These are phyloP conservation scores for Strobilomyces confusus DNA, from an alignment of 768 basidiomycete species.

Conservation along the genomic window DNA sequence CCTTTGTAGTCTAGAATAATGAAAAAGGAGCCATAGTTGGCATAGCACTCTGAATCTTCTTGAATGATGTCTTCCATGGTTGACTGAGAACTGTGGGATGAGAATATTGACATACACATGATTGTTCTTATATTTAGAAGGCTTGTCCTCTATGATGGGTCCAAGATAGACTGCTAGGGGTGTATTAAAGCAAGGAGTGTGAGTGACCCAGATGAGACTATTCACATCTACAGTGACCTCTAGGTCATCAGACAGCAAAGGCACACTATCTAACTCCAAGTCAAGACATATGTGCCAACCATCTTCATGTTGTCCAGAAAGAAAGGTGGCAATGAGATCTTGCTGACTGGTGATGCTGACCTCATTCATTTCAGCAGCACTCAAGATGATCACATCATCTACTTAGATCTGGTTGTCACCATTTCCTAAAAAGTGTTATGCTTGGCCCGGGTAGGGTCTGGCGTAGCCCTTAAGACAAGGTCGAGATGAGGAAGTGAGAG, in stretches of 20 bases:
- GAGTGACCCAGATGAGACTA: constrained; percentile 4
- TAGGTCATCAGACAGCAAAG: neutral
- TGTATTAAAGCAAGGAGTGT: neutral
- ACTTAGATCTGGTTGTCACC: neutral
- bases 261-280: neutral
- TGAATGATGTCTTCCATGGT: constrained; percentile 7
- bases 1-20: neutral
- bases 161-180: neutral
- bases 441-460: no score
- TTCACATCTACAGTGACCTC: neutral
- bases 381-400: neutral
- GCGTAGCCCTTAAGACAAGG: no score
- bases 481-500: no score
- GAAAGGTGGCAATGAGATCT: neutral
- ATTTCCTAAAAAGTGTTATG: no score
- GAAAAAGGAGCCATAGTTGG: constrained; percentile 2
- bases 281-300: constrained; percentile 4
- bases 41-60: neutral
- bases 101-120: no score
- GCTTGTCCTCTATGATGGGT: neutral
- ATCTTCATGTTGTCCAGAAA: neutral
- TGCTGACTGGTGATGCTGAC: neutral
- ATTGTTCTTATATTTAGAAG: neutral
- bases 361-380: neutral
- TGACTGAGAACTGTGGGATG: no score